Evolutionary conservation across 768 basidiomycete genomes (phyloP).

Genomic region (Phylloporus sp.): DNA sequence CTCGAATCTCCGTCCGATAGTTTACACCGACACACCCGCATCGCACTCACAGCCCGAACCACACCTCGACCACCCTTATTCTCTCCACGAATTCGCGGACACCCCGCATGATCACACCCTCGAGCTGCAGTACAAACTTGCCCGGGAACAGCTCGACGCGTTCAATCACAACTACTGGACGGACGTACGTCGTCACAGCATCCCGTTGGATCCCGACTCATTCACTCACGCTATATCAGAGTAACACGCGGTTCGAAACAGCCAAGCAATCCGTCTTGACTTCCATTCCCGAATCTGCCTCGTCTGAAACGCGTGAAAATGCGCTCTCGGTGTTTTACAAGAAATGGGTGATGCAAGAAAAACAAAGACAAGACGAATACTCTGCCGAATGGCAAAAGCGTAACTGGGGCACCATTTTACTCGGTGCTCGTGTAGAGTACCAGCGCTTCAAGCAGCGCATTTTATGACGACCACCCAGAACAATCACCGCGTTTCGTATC

Average conservation of each 20-base stretch:
- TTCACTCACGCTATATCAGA: constrained; percentile 39
- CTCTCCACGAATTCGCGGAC: constrained; percentile 61
- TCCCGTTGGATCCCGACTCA: not conserved
- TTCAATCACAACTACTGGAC: constrained; percentile 79
- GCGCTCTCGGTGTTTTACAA: constrained; percentile 70
- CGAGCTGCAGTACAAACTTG: constrained; percentile 66
- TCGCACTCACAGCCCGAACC: constrained; percentile 24
- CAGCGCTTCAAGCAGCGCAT: constrained; percentile 38
- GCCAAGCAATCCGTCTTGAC: constrained; percentile 57
- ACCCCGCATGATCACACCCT: constrained; percentile 35
- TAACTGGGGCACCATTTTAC: constrained; percentile 50
- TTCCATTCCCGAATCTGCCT: constrained; percentile 48
- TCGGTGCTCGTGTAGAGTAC: constrained; percentile 55
- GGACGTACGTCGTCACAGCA: constrained; percentile 48
- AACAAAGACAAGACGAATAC: constrained; percentile 51
- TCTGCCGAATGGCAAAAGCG: constrained; percentile 62
- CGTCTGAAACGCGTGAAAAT: constrained; percentile 54
- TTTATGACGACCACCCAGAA: constrained; percentile 12
- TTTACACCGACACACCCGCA: constrained; percentile 58
- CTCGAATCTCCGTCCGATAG: constrained; percentile 73
- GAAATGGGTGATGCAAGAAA: constrained; percentile 72
- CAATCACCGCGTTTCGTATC: constrained; percentile 30
- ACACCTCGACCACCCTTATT: constrained; percentile 59
- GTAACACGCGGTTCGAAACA: constrained; percentile 73
- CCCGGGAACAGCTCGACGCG: constrained; percentile 65